phyloP scores from a whole-genome alignment of 371 early-diverging fungal genomes.

The Lichtheimia corymbifera region DNA sequence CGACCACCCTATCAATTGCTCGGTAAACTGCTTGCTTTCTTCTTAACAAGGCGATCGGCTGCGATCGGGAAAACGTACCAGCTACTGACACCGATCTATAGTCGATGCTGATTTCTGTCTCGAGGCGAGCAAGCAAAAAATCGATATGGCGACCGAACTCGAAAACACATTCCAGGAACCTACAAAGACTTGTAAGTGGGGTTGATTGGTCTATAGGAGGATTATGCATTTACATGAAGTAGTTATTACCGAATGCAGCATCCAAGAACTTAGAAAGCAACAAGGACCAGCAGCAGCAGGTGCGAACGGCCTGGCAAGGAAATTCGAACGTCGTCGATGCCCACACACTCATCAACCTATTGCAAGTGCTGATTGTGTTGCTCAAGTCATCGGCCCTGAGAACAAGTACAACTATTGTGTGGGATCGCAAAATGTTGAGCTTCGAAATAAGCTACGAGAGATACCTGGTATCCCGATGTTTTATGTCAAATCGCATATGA shows the following conservation, averaged over 20 bases:
- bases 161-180: slow-evolving; percentile 57
- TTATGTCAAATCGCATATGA: slow-evolving; percentile 73
- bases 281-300: slow-evolving; percentile 56
- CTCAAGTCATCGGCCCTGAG: slow-evolving; percentile 63
- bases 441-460: slow-evolving; percentile 66
- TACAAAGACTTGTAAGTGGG: slow-evolving; percentile 59
- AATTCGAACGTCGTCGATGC: slow-evolving; percentile 81
- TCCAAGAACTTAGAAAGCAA: slow-evolving; percentile 68
- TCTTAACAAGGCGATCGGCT: too few species aligned
- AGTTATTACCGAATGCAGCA: slow-evolving; percentile 85
- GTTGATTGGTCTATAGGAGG: not conserved
- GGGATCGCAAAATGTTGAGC: slow-evolving; percentile 72
- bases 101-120: slow-evolving; percentile 79
- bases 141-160: slow-evolving; percentile 59
- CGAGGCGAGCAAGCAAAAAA: slow-evolving; percentile 57
- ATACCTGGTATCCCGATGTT: slow-evolving; percentile 88
- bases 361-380: slow-evolving; percentile 72
- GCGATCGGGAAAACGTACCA: not conserved
- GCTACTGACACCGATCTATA: slow-evolving; percentile 18
- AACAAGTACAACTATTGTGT: slow-evolving; percentile 85
- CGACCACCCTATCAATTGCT: slow-evolving; percentile 89
- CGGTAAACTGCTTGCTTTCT: slow-evolving; percentile 41
- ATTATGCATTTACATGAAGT: not conserved
- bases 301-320: slow-evolving; percentile 62
- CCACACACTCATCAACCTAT: slow-evolving; percentile 66